phyloP scores from a whole-genome alignment of 441 rosid species.

The Sinapis alba region DNA sequence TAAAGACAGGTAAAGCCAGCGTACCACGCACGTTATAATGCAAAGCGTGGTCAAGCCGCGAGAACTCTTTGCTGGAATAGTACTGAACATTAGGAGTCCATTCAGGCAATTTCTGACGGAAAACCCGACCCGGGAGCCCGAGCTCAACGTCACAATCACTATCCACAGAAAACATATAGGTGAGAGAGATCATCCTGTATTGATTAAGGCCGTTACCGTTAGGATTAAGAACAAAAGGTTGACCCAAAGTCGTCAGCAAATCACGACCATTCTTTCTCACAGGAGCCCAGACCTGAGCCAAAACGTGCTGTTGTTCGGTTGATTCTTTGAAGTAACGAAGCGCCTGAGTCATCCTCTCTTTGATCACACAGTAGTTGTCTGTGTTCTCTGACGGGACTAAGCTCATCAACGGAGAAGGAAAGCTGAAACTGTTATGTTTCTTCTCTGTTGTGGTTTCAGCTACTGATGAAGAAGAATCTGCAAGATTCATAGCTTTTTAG shows the following conservation, averaged over 20 bases:
- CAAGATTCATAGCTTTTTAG: constrained; percentile 1
- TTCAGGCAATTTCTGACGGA: constrained; percentile 78
- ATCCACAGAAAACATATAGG: constrained; percentile 78
- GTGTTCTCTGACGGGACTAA: constrained; percentile 54
- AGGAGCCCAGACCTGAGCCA: constrained; percentile 96
- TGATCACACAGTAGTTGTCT: constrained; percentile 68
- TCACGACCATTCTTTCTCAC: constrained; percentile 62
- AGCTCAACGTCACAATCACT: constrained; percentile 68
- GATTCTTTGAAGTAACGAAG: constrained; percentile 80
- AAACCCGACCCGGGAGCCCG: constrained; percentile 97
- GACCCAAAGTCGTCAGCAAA: constrained; percentile 84
- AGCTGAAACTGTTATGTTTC: constrained; percentile 44
- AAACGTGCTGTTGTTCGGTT: constrained; percentile 71
- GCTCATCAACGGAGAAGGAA: constrained; percentile 63
- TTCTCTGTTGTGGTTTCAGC: constrained; percentile 49
- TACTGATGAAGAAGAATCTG: constrained; percentile 56
- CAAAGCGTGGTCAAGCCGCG: constrained; percentile 78
- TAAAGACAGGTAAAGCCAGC: constrained; percentile 90
- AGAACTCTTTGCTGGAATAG: constrained; percentile 80
- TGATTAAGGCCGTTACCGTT: constrained; percentile 70
- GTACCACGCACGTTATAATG: constrained; percentile 78
- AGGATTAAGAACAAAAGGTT: constrained; percentile 88
- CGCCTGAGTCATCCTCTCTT: constrained; percentile 91
- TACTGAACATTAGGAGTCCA: constrained; percentile 97
- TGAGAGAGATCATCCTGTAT: constrained; percentile 86